A percentile compares a stretch with the other conserved stretches of the same genome.
Evolutionary conservation across 306 rosid genomes (phyloP).

Genomic region (Argentina anserina): DNA sequence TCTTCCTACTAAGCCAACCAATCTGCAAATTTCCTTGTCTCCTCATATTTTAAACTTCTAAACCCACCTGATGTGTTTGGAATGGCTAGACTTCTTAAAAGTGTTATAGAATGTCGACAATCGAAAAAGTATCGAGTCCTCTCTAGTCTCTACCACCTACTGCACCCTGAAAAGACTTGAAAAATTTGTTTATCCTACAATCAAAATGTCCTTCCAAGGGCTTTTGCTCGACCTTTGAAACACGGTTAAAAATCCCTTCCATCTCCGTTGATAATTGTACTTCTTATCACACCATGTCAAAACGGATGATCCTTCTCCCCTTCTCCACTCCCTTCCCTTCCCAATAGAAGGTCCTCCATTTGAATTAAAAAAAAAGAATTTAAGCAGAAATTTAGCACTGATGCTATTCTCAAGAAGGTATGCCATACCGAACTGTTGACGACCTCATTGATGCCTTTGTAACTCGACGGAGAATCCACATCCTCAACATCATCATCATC

Average conservation of each 20-base stretch:
- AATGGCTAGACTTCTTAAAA: neutral
- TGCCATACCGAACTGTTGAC: constrained; percentile 77
- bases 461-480: constrained; percentile 60
- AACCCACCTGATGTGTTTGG: neutral
- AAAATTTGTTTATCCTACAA: neutral
- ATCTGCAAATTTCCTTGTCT: neutral
- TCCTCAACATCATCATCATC: constrained; percentile 40
- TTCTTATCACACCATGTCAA: neutral
- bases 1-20: neutral
- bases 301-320: neutral
- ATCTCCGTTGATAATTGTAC: neutral
- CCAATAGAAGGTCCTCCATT: neutral
- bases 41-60: neutral
- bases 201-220: neutral
- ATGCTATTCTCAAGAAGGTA: neutral
- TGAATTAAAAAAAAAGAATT: no score
- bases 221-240: no score
- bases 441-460: constrained; percentile 54
- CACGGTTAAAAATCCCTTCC: neutral
- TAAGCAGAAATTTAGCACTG: neutral
- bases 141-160: neutral
- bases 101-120: neutral
- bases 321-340: neutral
- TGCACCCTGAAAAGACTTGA: neutral
- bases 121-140: no score